Evolutionary conservation across 2,329 filamentous ascomycete species (phyloP), one percentile per base, ranked within the genome.

Genomic region (Fusarium sp.): DNA sequence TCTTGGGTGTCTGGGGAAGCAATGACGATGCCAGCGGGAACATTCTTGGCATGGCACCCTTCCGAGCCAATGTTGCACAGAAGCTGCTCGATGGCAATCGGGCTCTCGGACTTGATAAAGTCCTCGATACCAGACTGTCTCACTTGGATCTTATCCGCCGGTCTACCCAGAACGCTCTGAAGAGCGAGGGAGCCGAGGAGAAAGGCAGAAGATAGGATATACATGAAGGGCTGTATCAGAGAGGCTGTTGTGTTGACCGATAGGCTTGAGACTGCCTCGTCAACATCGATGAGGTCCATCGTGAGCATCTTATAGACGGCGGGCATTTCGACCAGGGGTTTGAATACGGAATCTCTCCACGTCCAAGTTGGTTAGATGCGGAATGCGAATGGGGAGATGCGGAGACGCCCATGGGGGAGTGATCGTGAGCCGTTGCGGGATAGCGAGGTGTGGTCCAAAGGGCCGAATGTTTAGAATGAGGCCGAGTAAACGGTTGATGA

Each of bases 31-130:
- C 90, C 90, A 1, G 86, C 78, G 37, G 78, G 81, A 6, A 86
- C 88, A 3, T 87, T 87, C 11, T 80, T 68, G 18, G 85, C 85
- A 72, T 87, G 82, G 73, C 87, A 88, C 30, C 90, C 90, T 64
- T 80, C 81, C 11, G 88, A 80, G 5, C 90, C 90, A 72, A 92
- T 91, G 77, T 92, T 92, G 82, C 88, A 90, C 41, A 91, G 80
- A 30, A 92, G 82, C 67, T 87, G 84, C 11, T 83, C 79, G 32
- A 90, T 77, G 4, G 90, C 88, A 74, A 89, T 84, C 9, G 87
- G 84, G 18, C 83, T 86, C 79, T 92, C 86, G 0, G 83, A 85
- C 34, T 84, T 79, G 73, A 92, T 84, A 79, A 88, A 92, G 35
- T 84, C 82, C 72, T 89, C 87, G 16, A 91, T 86, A 27, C 84